Conservation (phyloP, 306 rosid genomes). For the Arachis hypogaea region DNA sequence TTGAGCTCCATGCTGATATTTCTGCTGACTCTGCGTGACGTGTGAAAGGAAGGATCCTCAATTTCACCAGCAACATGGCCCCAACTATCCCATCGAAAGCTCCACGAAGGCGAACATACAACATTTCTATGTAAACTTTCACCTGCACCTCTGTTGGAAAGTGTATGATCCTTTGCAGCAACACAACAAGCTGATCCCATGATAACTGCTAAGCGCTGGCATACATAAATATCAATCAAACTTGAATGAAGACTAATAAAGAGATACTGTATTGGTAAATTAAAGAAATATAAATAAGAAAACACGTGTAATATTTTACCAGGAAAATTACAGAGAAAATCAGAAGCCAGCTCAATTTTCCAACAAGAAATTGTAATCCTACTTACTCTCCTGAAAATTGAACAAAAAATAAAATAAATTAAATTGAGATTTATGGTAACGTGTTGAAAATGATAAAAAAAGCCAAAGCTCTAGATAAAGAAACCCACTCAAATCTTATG, state of each 20-base stretch:
- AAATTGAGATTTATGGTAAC: slow-evolving; percentile 7
- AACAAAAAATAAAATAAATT: slow-evolving; percentile 16
- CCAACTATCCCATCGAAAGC: slow-evolving; percentile 59
- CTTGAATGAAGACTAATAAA: slow-evolving; percentile 4
- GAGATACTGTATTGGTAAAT: background rate
- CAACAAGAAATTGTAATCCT: slow-evolving; percentile 25
- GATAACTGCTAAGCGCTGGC: slow-evolving; percentile 35
- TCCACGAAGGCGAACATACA: slow-evolving; percentile 56
- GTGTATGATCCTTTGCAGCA: slow-evolving; percentile 52
- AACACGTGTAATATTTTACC: background rate
- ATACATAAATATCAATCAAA: slow-evolving; percentile 30
- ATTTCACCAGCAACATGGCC: slow-evolving; percentile 58
- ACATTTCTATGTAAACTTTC: slow-evolving; percentile 50
- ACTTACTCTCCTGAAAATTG: slow-evolving; percentile 27
- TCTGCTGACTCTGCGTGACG: slow-evolving; percentile 51
- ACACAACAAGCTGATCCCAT: slow-evolving; percentile 67
- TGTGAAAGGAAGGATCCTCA: slow-evolving; percentile 50
- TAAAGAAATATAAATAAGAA: background rate
- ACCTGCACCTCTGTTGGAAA: slow-evolving; percentile 43
- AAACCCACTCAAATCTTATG: slow-evolving; percentile 3
- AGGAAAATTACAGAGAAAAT: slow-evolving; percentile 1
- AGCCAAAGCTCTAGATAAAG: slow-evolving; percentile 21
- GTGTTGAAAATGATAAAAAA: background rate
- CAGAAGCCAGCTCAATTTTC: slow-evolving; percentile 16
- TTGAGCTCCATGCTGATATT: slow-evolving; percentile 68